Evolutionary conservation across 1,284 basidiomycete species (phyloP), one percentile per base, ranked within the genome.

Genomic region (Phylloboletellus chloephorus): DNA sequence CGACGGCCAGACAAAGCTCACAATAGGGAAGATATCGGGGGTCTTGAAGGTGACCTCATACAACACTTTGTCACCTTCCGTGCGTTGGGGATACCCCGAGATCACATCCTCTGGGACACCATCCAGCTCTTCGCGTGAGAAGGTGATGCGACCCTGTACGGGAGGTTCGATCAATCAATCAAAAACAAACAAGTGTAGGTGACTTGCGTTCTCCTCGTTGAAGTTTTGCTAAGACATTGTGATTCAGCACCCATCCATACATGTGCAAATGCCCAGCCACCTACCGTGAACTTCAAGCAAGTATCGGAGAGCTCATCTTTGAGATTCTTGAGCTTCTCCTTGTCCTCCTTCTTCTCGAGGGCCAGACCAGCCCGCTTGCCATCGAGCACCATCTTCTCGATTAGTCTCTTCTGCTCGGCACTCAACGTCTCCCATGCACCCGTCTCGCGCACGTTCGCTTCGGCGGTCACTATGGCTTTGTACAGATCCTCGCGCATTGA

Each of bases 401-500:
- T 71, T 10, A 91, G 67, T 8, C 86, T 71, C 50, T 76, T 63
- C 48, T 87, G 77, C 54, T 90, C 87, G 0, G 72, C 46, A n/a
- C 68, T 75, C 4, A 88, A 65, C 43, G 72, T 70, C 22, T 78
- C 70, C 66, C 71, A 78, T 46, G 67, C 61, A 3, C 78, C 76
- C 13, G 72, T 73, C 31, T 64, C 66, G 52, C 76, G 73, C 44
- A 85, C 68, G 53, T 84, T 82, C 58, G 78, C 74, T 51, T 82
- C 72, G 0, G 86, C 87, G 13, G 75, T 73, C 11, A 76, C 61
- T 52, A 88, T 80, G 26, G 82, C 81, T 25, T 76, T 66, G 67
- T 76, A 90, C 25, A 90, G 73, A 52, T 91, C 88, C 32, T 82
- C 57, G 7, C 88, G 76, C 80, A 88, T 88, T 11, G 79, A 78